Base-by-base conservation (phyloP, 306 rosid species). In the Datisca glomerata region DNA sequence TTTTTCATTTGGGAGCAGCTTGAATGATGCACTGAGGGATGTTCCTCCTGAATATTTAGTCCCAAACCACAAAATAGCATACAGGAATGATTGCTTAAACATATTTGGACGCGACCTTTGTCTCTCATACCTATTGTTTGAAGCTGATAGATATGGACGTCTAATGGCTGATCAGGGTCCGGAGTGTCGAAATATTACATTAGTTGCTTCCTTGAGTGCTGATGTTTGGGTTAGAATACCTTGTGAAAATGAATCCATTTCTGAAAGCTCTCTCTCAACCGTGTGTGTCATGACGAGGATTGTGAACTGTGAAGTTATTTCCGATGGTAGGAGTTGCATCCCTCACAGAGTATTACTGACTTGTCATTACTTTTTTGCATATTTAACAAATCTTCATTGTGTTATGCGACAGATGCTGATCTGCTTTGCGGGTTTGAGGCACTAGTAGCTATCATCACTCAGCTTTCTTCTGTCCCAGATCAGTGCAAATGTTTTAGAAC, bases 221-320 rank as follows among this genome's bases (percentile, higher is more conserved):
- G 89, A 87, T 56, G 44, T 87, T 59, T 87, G 97, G 94, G 83
- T 83, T 43, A 74, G 80, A 67, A 69, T 80, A 52, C 93, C 97
- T 18, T 41, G 40, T 55, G 73, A 38, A 49, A 53, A 45, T 41
- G 71, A 68, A 32, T 43, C 64, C 55, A 42, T 58, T 38, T 24
- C 51, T 36, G 15, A 32, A 47, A 68, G 46, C 61, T 63, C 70
- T 55, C 57, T 44, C 41, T 23, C 71, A 4, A 55, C 61, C 2
- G 57, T 63, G 18, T 79, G 76, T 54, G 46, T 83, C 53, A 74
- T 79, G 93, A 32, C 70, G 19, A 60, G 34, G 65, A 51, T 87
- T 47, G 51, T 35, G 36, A 54, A 65, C 43, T 87, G 97, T 77
- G 69, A 79, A 59, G 54, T 87, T 56, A 29, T 66, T 53, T 75